These are phyloP conservation scores for Sordariomycetes sp. DNA, from an alignment of 2,329 filamentous ascomycete species.

Conservation along the genomic window DNA sequence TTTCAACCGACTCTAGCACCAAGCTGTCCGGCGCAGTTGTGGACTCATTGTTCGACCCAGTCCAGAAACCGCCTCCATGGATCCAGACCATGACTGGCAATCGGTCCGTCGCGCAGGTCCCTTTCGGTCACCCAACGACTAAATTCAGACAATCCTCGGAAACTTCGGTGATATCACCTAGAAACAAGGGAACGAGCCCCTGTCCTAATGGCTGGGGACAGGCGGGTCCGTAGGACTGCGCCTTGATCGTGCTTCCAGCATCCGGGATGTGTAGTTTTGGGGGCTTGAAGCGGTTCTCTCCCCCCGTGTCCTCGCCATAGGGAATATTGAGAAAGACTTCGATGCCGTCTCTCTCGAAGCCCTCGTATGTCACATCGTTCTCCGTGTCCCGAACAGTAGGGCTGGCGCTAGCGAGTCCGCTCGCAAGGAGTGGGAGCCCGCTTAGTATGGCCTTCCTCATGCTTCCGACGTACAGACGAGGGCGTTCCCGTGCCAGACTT, in stretches of 20 bases:
- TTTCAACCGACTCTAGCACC: conserved; percentile 18
- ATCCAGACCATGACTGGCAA: conserved; percentile 46
- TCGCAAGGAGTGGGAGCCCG: background rate
- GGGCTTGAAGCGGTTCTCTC: conserved; percentile 29
- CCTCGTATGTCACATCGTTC: conserved; percentile 23
- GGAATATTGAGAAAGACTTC: conserved; percentile 33
- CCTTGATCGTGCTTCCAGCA: conserved; percentile 20
- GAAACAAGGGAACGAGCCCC: conserved; percentile 14
- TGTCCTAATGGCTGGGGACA: conserved; percentile 26
- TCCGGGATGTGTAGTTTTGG: conserved; percentile 19
- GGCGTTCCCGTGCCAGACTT: background rate
- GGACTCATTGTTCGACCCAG: conserved; percentile 19
- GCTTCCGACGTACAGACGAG: background rate
- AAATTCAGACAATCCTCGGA: conserved; percentile 23
- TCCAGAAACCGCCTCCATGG: conserved; percentile 35
- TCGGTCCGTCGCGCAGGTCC: conserved; percentile 10
- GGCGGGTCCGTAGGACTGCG: conserved; percentile 23
- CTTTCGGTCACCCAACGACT: conserved; percentile 17
- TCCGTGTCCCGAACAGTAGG: conserved; percentile 7
- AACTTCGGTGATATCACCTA: conserved; percentile 21
- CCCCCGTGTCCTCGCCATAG: conserved; percentile 31
- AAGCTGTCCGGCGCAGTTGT: conserved; percentile 17
- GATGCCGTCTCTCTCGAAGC: conserved; percentile 25
- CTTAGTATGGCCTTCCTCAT: background rate
- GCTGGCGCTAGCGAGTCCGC: background rate